Base-by-base conservation (phyloP, 1,139 yeast species). In the Spencermartinsiella ligniputridi region DNA sequence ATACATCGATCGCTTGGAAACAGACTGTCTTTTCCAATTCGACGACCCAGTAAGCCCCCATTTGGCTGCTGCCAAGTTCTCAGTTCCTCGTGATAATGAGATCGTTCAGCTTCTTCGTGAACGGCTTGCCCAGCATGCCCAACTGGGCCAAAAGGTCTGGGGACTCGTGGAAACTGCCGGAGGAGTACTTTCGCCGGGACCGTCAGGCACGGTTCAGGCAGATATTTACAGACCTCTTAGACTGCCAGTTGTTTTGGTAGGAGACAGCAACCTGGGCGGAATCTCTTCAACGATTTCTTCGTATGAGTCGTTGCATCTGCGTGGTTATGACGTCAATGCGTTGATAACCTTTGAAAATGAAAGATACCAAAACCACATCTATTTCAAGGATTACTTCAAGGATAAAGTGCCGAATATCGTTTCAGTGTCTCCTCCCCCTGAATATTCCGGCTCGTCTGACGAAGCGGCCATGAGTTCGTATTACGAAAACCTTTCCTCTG, bases 101-200 rank as follows among this genome's bases (percentile, higher is more conserved):
- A 33, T 50, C 18, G 40, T 41, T 18, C 19, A n/a, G 9, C 32
- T 27, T 5, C 32, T 27, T 27, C 32, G 32, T n/a, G 32, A n/a
- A 15, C 8, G 15, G 15, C 15, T 27, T 5, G 15, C 15, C n/a
- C 32, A 27, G 6, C 32, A 15, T 9, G 32, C 32, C 15, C 24
- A 37, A 21, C 35, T 37, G 24, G 21, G 35, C 2, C 20, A 17
- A 15, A 21, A 20, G 16, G 29, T 38, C 1, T 54, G 54, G 52
- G 52, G 53, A 8, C 34, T 58, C 21, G 48, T 56, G 3, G 63
- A 58, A 40, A 52, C 63, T 1, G 63, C 63, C 15, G 63, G 63
- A 2, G 63, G 63, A 5, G 61, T 55, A 1, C 48, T 58, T 22
- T 56, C 61, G 3, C 63, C 63, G 2, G 48, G 54, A 1, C 61